Evolutionary conservation across 305 asterid species (phyloP).

Genomic region (Plantago lanceolata): DNA sequence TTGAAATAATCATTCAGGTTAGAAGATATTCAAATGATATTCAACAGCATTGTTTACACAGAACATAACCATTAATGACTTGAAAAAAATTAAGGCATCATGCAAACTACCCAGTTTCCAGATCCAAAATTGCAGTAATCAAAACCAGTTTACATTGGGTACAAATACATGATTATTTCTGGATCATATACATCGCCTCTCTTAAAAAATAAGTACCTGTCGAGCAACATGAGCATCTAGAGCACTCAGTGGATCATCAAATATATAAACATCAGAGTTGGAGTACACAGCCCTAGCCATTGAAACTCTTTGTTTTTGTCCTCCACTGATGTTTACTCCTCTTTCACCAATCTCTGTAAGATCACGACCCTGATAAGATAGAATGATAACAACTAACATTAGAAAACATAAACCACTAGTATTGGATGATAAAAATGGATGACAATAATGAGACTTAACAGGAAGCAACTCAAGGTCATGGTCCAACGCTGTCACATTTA

Average conservation of each 20-base stretch:
- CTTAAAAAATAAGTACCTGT: constrained; percentile 47
- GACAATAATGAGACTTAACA: constrained; percentile 39
- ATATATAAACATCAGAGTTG: constrained; percentile 85
- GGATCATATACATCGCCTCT: too few relatives aligned
- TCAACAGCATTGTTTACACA: too few relatives aligned
- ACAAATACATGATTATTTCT: too few relatives aligned
- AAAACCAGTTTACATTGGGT: too few relatives aligned
- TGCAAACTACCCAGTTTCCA: too few relatives aligned
- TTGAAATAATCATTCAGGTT: constrained; percentile 15
- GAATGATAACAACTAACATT: constrained; percentile 18
- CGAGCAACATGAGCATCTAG: constrained; percentile 92
- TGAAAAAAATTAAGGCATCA: too few relatives aligned
- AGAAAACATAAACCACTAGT: constrained; percentile 15
- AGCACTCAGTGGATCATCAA: constrained; percentile 96
- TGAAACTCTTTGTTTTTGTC: constrained; percentile 98
- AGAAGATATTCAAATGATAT: too few relatives aligned
- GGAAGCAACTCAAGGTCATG: constrained; percentile 92
- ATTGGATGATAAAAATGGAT: constrained; percentile 11
- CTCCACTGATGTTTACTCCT: constrained; percentile 97
- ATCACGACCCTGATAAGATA: constrained; percentile 70
- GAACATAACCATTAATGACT: too few relatives aligned
- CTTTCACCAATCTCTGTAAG: constrained; percentile 98
- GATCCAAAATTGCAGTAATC: too few relatives aligned
- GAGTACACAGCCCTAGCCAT: constrained; percentile 98
- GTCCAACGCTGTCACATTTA: constrained; percentile 70